Conservation (phyloP, 345 rosid species). For the Melastoma malabathricum region DNA sequence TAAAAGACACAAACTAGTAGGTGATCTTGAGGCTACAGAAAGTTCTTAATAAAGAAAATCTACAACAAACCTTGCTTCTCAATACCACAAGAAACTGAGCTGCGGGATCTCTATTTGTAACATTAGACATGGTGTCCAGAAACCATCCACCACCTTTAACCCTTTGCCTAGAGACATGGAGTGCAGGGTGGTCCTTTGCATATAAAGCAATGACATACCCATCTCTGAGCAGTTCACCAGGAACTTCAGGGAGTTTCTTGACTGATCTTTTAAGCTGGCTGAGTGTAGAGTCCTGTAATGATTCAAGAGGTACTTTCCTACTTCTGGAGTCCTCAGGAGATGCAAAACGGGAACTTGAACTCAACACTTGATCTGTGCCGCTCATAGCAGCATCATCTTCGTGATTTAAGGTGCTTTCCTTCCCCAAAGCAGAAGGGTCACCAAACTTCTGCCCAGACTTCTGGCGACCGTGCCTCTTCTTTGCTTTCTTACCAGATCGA, state of each 20-base stretch:
- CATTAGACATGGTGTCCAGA: slow-evolving; percentile 74
- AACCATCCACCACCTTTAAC: slow-evolving; percentile 98
- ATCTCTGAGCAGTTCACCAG: slow-evolving; percentile 63
- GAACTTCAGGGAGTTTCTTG: slow-evolving; percentile 39
- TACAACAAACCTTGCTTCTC: slow-evolving; percentile 63
- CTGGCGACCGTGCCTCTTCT: slow-evolving; percentile 80
- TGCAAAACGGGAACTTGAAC: slow-evolving; percentile 71
- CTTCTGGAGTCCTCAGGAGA: slow-evolving; percentile 74
- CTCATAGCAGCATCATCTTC: slow-evolving; percentile 81
- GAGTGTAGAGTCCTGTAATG: slow-evolving; percentile 36
- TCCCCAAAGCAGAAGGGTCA: slow-evolving; percentile 44
- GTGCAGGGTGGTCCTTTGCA: slow-evolving; percentile 54
- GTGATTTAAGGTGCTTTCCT: slow-evolving; percentile 58
- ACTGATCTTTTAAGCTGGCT: slow-evolving; percentile 36
- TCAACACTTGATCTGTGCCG: slow-evolving; percentile 69
- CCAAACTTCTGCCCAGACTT: slow-evolving; percentile 46
- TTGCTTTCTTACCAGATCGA: slow-evolving; percentile 90
- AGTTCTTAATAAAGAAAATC: not conserved
- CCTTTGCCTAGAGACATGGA: slow-evolving; percentile 88
- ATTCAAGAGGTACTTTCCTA: slow-evolving; percentile 71
- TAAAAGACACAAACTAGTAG: not conserved
- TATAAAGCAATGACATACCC: slow-evolving; percentile 81
- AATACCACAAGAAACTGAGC: slow-evolving; percentile 87
- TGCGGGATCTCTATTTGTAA: slow-evolving; percentile 92
- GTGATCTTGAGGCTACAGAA: no score